Percentiles rank a stretch among this genome's conserved stretches.
phyloP scores from a whole-genome alignment of 352 stramenopile genomes.

The Globisporangium sylvaticum region DNA sequence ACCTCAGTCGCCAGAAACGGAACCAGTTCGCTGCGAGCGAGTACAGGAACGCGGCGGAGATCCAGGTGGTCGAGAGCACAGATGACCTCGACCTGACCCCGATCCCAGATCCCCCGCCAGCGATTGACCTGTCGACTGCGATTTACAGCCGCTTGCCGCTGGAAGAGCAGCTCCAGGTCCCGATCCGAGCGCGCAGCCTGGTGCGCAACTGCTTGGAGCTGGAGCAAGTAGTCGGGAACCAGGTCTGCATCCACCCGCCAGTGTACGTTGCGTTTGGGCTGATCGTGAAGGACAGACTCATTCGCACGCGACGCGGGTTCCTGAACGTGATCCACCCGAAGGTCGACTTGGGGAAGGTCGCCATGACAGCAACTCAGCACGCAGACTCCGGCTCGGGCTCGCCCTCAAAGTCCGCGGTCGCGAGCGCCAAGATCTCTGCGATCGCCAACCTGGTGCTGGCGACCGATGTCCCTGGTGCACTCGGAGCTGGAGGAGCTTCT shows the following conservation, averaged over 20 bases:
- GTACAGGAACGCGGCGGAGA: conserved; percentile 2
- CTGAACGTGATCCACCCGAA: conserved; percentile 46
- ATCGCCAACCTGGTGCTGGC: conserved; percentile 9
- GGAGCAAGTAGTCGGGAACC: conserved; percentile 22
- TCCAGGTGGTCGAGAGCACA: conserved; percentile 12
- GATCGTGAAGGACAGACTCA: conserved; percentile 34
- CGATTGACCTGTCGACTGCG: conserved; percentile 6
- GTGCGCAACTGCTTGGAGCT: conserved; percentile 38
- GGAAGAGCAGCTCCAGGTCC: conserved; percentile 39
- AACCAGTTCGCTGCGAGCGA: neutral
- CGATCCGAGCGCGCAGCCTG: conserved; percentile 41
- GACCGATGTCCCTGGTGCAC: neutral
- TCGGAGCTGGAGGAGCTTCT: neutral
- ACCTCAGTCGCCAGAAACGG: conserved; percentile 1
- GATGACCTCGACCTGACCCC: conserved; percentile 9
- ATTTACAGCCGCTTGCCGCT: conserved; percentile 44
- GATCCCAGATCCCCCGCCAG: neutral
- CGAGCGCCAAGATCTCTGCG: conserved; percentile 1
- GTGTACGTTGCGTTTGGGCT: conserved; percentile 56
- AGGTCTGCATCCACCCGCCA: conserved; percentile 39
- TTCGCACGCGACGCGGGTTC: conserved; percentile 51
- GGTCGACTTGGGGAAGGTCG: conserved; percentile 22
- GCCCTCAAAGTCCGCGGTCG: conserved; percentile 7
- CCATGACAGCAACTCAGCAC: conserved; percentile 19
- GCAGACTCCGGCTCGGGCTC: conserved; percentile 2